Base-by-base conservation (phyloP, 2,329 filamentous ascomycete genomes). In the Colletotrichum brevisporum region DNA sequence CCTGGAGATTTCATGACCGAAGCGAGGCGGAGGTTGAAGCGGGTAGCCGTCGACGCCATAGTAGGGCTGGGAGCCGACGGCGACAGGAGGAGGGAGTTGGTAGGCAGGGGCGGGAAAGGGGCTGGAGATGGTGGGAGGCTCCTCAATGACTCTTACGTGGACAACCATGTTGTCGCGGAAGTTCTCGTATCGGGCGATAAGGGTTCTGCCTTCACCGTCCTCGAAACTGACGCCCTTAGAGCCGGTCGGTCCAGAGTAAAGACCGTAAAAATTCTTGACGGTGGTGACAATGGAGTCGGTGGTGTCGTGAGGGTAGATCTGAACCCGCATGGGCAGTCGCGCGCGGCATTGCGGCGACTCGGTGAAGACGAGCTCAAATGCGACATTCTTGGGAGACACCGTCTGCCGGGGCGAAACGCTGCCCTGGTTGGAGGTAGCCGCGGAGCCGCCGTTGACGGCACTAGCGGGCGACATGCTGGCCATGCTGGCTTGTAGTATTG, bases 211-310 rank as follows among this genome's bases (percentile, higher is more conserved):
- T 75, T 92, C 86, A 72, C 93, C 90, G 80, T 98, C 95, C 82
- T 98, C 95, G 77, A 99, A 98, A 83, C 94, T 97, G 77, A 99
- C 92, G 73, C 96, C 95, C 78, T 91, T 91, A 74, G 89, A 90
- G 74, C 89, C 88, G 71, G 82, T 83, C 43, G 86, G 85, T 71
- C 89, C 91, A 73, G 95, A 93, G 80, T 98, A 98, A 74, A 99
- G 88, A 70, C 96, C 96, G 79, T 97, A 98, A 84, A 98, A 98
- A 85, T 98, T 98, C 88, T 97, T 98, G 77, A 98, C 95, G 1
- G 96, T 98, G 15, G 94, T 96, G 72, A 98, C 94, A 83, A 99
- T 99, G 43, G 95, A 98, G 78, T 98, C 95, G 24, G 95, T 98
- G 60, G 94, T 95, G 84, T 99, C 96, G 81, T 98, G 95, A 54